Percentiles rank a stretch among this genome's conserved stretches.
Evolutionary conservation across 371 early-diverging fungal species (phyloP).

Genomic region (Basidiobolus meristosporus): DNA sequence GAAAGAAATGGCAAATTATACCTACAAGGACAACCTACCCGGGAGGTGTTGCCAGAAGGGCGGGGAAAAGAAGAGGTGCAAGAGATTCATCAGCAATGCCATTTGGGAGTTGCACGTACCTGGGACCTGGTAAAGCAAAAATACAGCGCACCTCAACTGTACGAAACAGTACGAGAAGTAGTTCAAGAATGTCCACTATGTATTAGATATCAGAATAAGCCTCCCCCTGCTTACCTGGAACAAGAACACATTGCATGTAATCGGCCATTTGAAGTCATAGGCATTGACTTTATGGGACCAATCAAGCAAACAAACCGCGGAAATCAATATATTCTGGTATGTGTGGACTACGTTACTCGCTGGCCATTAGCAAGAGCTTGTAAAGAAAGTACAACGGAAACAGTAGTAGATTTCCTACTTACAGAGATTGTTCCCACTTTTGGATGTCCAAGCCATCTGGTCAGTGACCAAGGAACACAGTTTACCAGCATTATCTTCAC

Average conservation of each 20-base stretch:
- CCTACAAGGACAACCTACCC: too few relatives aligned
- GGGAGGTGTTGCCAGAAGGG: too few relatives aligned
- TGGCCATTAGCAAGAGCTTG: conserved; percentile 1
- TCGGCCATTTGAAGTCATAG: conserved; percentile 1
- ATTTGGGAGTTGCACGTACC: not conserved
- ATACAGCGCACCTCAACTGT: not conserved
- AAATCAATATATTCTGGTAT: conserved; percentile 1
- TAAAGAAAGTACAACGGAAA: not conserved
- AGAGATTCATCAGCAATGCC: conserved; percentile 2
- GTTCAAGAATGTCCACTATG: not conserved
- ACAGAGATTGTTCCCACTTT: conserved; percentile 1
- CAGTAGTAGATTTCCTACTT: not conserved
- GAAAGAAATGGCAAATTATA: too few relatives aligned
- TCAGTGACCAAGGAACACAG: conserved; percentile 9
- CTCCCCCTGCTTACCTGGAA: not conserved
- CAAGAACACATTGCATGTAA: not conserved
- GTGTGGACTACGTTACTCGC: conserved; percentile 4
- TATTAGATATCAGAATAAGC: not conserved
- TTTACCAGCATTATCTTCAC: conserved; percentile 4
- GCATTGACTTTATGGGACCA: conserved; percentile 4
- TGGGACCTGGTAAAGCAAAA: not conserved
- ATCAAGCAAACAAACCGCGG: not conserved
- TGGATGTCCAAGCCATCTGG: conserved; percentile 4
- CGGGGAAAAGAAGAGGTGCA: too few relatives aligned
- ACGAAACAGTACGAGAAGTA: not conserved